Evolutionary conservation across 257 asterid genomes (phyloP).

Genomic region (Nicotiana sylvestris): DNA sequence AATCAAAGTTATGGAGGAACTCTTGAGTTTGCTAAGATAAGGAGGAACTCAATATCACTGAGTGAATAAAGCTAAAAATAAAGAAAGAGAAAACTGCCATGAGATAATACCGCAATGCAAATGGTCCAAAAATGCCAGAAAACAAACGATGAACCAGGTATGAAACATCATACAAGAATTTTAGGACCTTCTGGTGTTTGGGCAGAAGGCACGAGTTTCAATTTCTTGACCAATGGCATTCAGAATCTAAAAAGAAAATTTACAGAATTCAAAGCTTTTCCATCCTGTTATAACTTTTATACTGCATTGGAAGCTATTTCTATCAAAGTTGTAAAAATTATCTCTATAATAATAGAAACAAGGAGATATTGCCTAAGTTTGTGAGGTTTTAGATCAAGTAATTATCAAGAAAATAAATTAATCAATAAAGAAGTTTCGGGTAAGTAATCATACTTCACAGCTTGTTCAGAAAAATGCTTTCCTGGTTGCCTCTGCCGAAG

Average conservation of each 20-base stretch:
- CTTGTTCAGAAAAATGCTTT: slow-evolving; percentile 11
- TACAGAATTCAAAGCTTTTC: neutral
- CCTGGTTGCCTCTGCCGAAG: slow-evolving; percentile 14
- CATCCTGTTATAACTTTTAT: neutral
- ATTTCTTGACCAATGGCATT: neutral
- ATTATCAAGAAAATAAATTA: neutral
- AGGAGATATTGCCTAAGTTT: neutral
- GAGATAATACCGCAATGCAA: neutral
- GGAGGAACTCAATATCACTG: neutral
- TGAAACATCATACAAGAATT: neutral
- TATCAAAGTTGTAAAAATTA: neutral
- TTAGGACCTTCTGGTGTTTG: neutral
- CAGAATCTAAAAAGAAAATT: neutral
- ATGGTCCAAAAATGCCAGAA: neutral
- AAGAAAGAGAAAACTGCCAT: neutral
- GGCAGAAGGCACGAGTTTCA: neutral
- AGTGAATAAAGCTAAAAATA: neutral
- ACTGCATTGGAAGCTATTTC: neutral
- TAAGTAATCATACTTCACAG: slow-evolving; percentile 7
- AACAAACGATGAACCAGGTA: neutral
- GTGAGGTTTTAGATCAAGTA: neutral
- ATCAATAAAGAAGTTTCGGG: neutral
- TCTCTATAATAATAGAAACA: neutral
- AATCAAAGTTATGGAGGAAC: neutral
- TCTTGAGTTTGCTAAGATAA: neutral